Conservation (phyloP, 169 alveolate genomes). For the Eimeria praecox region DNA sequence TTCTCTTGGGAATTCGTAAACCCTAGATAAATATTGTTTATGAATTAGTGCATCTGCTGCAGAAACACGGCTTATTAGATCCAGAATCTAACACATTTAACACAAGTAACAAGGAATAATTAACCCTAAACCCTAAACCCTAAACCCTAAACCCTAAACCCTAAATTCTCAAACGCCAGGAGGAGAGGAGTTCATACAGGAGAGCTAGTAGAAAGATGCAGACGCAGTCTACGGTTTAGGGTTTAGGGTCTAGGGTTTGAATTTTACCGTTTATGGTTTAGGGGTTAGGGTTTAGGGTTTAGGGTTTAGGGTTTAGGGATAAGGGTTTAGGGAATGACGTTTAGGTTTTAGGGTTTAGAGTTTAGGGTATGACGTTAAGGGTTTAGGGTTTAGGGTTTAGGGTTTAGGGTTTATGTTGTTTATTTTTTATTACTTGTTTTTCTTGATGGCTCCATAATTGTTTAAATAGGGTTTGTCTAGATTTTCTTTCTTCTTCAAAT, state of each 20-base stretch:
- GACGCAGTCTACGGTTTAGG: too few species aligned
- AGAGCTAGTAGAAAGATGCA: too few species aligned
- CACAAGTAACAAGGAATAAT: too few species aligned
- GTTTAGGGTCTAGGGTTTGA: neutral
- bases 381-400: neutral
- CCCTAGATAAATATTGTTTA: neutral
- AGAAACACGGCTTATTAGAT: neutral
- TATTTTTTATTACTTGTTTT: conserved; percentile 4
- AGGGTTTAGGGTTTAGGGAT: neutral
- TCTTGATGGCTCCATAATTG: conserved; percentile 74
- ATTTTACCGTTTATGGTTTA: neutral
- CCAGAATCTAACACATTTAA: neutral
- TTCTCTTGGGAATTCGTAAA: neutral
- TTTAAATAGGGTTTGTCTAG: neutral
- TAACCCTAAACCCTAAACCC: neutral
- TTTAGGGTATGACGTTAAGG: neutral
- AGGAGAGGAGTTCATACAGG: too few species aligned
- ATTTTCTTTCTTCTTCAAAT: neutral
- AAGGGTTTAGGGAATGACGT: neutral
- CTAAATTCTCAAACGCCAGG: too few species aligned
- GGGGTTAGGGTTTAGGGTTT: conserved; percentile 5
- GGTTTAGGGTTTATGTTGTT: conserved; percentile 15
- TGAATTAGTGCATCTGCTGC: neutral
- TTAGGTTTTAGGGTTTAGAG: conserved; percentile 7
- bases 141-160: neutral